Percentiles rank a stretch among this genome's conserved stretches.
These are phyloP conservation scores for Myotisia sp. DNA, from an alignment of 2,329 filamentous ascomycete genomes.

Conservation along the genomic window DNA sequence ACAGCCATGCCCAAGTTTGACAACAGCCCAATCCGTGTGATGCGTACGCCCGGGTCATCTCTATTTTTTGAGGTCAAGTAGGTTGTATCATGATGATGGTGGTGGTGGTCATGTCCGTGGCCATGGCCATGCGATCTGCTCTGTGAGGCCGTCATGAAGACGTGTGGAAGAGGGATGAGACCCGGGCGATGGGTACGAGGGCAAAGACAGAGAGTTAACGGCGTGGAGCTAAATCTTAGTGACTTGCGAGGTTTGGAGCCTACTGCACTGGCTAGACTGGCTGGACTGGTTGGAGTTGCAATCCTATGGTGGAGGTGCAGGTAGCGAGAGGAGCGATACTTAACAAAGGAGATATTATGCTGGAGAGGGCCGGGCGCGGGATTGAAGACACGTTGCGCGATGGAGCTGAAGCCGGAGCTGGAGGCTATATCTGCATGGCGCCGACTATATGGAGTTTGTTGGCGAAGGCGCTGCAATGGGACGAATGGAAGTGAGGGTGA, in stretches of 20 bases:
- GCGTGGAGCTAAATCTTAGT: too few species aligned
- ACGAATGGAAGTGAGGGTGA: too few species aligned
- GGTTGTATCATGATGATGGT: slow-evolving; percentile 70
- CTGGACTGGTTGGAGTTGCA: neutral
- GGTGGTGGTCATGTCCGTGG: slow-evolving; percentile 48
- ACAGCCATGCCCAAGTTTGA: slow-evolving; percentile 91
- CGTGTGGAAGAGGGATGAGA: slow-evolving; percentile 4
- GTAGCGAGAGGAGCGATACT: neutral
- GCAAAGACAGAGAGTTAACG: too few species aligned
- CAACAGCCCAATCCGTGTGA: slow-evolving; percentile 75
- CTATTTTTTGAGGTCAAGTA: slow-evolving; percentile 72
- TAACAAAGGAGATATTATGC: too few species aligned
- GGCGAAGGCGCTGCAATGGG: too few species aligned
- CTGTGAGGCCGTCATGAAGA: slow-evolving; percentile 29
- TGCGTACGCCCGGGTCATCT: slow-evolving; percentile 83
- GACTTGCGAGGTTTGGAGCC: too few species aligned
- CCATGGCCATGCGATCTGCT: slow-evolving; percentile 36
- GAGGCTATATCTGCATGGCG: too few species aligned
- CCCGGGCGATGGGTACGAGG: slow-evolving; percentile 1
- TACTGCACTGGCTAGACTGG: neutral
- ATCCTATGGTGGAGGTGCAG: too few species aligned
- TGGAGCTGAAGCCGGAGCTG: too few species aligned
- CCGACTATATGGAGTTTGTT: too few species aligned
- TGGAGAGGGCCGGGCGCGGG: too few species aligned
- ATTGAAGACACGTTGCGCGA: slow-evolving; percentile 4